Evolutionary conservation across 2,329 filamentous ascomycete genomes (phyloP).

Genomic region (Cladosporium austrohemisphaericum): DNA sequence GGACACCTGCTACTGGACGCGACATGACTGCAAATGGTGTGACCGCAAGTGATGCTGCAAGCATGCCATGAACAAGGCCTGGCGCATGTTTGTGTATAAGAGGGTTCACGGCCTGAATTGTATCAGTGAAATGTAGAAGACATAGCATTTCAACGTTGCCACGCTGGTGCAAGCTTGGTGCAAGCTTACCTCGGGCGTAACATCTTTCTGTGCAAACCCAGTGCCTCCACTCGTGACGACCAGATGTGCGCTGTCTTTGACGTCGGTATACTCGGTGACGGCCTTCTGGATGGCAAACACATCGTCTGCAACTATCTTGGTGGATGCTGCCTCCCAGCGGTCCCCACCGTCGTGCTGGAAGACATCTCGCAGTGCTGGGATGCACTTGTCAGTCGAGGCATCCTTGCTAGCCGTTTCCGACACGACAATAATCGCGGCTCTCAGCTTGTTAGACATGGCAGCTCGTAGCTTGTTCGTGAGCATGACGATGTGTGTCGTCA

Average conservation of each 20-base stretch:
- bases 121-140: too few relatives aligned
- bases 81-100: constrained; percentile 82
- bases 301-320: constrained; percentile 76
- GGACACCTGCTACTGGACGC: constrained; percentile 81
- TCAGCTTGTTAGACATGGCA: constrained; percentile 46
- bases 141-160: not conserved
- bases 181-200: constrained; percentile 72
- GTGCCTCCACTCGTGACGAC: constrained; percentile 89
- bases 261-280: constrained; percentile 71
- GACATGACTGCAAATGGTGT: constrained; percentile 98
- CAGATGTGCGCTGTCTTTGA: constrained; percentile 58
- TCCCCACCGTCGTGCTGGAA: constrained; percentile 62
- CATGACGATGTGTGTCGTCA: not conserved
- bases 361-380: constrained; percentile 62
- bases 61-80: constrained; percentile 92
- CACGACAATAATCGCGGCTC: constrained; percentile 75
- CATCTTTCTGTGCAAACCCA: constrained; percentile 80
- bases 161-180: not conserved
- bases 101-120: constrained; percentile 64
- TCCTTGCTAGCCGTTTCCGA: constrained; percentile 86
- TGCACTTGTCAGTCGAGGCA: constrained; percentile 72
- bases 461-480: not conserved
- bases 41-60: constrained; percentile 74
- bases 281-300: constrained; percentile 69
- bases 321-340: constrained; percentile 67